These are phyloP conservation scores for Monilinia polystroma DNA, from an alignment of 2,329 filamentous ascomycete species.

Conservation along the genomic window DNA sequence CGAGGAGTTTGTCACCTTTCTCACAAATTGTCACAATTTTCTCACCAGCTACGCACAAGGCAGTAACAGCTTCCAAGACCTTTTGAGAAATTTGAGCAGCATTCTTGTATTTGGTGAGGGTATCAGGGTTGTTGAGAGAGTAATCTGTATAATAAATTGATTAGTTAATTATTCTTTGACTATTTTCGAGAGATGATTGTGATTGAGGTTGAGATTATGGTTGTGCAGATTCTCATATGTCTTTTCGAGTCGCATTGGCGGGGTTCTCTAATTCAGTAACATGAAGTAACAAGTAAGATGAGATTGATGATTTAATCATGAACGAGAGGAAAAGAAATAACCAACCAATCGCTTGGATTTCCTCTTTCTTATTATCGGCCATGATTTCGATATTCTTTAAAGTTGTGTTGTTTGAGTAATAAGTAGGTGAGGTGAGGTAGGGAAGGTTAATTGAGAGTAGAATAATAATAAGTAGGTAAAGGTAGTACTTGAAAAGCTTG, in stretches of 20 bases:
- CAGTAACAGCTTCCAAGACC: constrained; percentile 81
- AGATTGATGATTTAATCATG: background rate
- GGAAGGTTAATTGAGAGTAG: background rate
- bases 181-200: background rate
- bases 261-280: constrained; percentile 30
- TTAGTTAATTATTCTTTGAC: background rate
- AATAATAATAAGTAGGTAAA: background rate
- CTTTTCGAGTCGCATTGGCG: constrained; percentile 33
- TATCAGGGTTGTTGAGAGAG: constrained; percentile 86
- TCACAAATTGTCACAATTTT: constrained; percentile 95
- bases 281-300: constrained; percentile 31
- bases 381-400: constrained; percentile 36
- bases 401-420: background rate
- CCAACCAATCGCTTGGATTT: constrained; percentile 43
- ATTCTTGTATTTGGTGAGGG: constrained; percentile 98
- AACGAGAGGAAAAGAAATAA: constrained; percentile 33
- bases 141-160: constrained; percentile 59
- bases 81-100: constrained; percentile 94
- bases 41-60: constrained; percentile 74
- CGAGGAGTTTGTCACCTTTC: constrained; percentile 90
- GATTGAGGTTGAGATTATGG: background rate
- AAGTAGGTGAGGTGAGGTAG: background rate
- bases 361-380: constrained; percentile 46
- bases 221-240: constrained; percentile 21
- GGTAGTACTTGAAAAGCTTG: no score